Conservation (phyloP, 768 basidiomycete species). For the Cubamyces lactineus region DNA sequence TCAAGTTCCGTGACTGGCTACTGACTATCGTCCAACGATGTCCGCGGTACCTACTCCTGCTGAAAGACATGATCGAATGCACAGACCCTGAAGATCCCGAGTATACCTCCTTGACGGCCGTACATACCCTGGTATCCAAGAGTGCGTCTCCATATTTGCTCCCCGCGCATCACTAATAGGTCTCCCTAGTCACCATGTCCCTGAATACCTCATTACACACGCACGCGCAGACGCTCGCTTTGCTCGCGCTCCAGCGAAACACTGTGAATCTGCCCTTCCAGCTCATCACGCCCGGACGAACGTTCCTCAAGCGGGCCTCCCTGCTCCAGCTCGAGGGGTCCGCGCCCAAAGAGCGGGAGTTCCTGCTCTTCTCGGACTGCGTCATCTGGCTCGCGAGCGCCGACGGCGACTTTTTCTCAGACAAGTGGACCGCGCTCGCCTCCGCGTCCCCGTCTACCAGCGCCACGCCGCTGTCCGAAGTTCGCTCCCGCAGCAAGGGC, state of each 20-base stretch:
- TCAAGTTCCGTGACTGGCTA: slow-evolving; percentile 84
- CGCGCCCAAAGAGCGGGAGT: slow-evolving; percentile 60
- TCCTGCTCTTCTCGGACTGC: slow-evolving; percentile 83
- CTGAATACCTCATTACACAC: slow-evolving; percentile 79
- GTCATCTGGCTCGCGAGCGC: slow-evolving; percentile 73
- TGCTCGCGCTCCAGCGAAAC: slow-evolving; percentile 78
- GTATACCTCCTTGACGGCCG: slow-evolving; percentile 59
- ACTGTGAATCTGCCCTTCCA: slow-evolving; percentile 78
- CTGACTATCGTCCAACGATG: slow-evolving; percentile 87
- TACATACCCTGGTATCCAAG: slow-evolving; percentile 70
- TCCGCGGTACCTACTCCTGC: slow-evolving; percentile 81
- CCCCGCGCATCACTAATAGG: neutral
- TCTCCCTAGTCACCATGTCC: slow-evolving; percentile 65
- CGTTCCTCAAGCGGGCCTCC: slow-evolving; percentile 67
- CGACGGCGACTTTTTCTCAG: slow-evolving; percentile 38
- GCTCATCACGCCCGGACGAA: slow-evolving; percentile 81
- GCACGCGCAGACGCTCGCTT: slow-evolving; percentile 73
- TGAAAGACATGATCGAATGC: slow-evolving; percentile 78
- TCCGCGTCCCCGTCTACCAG: slow-evolving; percentile 4
- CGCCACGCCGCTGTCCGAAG: slow-evolving; percentile 32
- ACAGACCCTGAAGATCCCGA: slow-evolving; percentile 72
- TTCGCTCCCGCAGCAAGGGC: slow-evolving; percentile 61
- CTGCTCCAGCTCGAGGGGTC: slow-evolving; percentile 62
- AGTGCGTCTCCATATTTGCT: slow-evolving; percentile 46
- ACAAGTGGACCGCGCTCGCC: slow-evolving; percentile 27